Evolutionary conservation across 2,329 filamentous ascomycete species (phyloP).

Genomic region (Aspergillus ochraceoroseus): DNA sequence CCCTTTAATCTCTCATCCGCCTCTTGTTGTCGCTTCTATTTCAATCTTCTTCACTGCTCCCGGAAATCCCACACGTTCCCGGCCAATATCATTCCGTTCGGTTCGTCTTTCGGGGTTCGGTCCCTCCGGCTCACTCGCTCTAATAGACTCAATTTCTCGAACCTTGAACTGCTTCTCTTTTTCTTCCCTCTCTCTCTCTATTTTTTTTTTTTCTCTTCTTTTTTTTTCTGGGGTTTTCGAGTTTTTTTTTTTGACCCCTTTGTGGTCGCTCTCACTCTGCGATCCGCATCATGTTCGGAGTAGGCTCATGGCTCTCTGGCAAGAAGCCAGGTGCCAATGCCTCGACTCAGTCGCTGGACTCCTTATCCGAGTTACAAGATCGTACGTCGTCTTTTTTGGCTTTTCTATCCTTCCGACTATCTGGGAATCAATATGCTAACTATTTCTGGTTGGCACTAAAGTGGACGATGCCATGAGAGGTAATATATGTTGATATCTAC

Average conservation of each 20-base stretch:
- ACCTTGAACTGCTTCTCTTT: conserved; percentile 6
- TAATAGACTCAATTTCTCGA: conserved; percentile 7
- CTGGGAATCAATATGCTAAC: conserved; percentile 25
- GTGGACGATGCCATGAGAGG: conserved; percentile 44
- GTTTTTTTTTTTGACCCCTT: neutral
- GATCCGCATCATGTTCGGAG: conserved; percentile 34
- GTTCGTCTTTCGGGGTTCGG: conserved; percentile 16
- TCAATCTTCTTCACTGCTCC: conserved; percentile 17
- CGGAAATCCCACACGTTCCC: conserved; percentile 17
- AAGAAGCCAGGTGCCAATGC: conserved; percentile 39
- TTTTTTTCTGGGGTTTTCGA: neutral
- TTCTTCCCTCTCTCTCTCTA: too few species aligned
- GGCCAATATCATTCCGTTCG: conserved; percentile 22
- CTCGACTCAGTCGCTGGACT: conserved; percentile 54
- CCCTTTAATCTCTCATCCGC: conserved; percentile 7
- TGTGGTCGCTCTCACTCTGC: neutral
- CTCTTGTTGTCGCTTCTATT: conserved; percentile 5
- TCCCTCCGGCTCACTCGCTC: conserved; percentile 16
- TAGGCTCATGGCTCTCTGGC: conserved; percentile 45
- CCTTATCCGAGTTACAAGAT: conserved; percentile 53
- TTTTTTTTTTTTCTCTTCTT: conserved; percentile 2
- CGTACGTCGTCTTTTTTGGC: conserved; percentile 31
- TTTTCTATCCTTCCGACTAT: too few species aligned
- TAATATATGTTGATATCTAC: conserved; percentile 27
- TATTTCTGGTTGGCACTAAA: conserved; percentile 16